These are phyloP conservation scores for Septoria petroselini DNA, from an alignment of 2,329 filamentous ascomycete species.

Conservation along the genomic window DNA sequence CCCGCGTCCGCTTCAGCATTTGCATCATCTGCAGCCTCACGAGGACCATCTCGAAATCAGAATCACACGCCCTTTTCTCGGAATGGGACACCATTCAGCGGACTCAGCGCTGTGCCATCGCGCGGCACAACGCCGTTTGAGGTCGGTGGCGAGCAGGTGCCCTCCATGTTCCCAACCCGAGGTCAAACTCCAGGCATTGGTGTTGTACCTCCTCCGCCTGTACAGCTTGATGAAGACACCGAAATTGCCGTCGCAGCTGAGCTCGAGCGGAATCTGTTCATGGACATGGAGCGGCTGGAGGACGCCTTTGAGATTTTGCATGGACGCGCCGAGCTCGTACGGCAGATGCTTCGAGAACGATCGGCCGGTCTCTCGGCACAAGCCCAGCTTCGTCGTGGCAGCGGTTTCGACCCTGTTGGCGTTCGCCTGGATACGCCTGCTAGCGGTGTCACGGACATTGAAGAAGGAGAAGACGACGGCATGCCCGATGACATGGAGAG, in stretches of 20 bases:
- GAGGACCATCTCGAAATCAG: conserved; percentile 43
- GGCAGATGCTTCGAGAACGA: conserved; percentile 74
- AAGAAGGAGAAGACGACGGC: conserved; percentile 36
- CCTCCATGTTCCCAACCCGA: conserved; percentile 35
- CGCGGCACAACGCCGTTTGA: conserved; percentile 51
- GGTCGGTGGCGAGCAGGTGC: conserved; percentile 31
- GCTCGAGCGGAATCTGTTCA: conserved; percentile 88
- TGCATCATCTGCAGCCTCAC: conserved; percentile 30
- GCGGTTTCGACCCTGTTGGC: conserved; percentile 42
- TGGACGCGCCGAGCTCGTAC: conserved; percentile 74
- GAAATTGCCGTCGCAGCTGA: conserved; percentile 88
- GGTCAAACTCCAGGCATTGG: conserved; percentile 36
- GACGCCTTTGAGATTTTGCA: conserved; percentile 94
- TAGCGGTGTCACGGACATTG: conserved; percentile 35
- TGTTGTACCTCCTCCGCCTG: conserved; percentile 53
- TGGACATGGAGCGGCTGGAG: conserved; percentile 89
- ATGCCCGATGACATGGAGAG: conserved; percentile 43
- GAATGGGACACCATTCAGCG: conserved; percentile 56
- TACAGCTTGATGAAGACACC: conserved; percentile 89
- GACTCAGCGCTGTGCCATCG: conserved; percentile 53
- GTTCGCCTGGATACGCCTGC: conserved; percentile 47
- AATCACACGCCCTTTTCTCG: conserved; percentile 42
- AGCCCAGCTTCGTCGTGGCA: conserved; percentile 58
- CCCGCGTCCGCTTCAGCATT: conserved; percentile 35
- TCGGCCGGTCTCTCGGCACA: conserved; percentile 71